Conservation (phyloP, 1,284 basidiomycete species). For the Abortiporus biennis region DNA sequence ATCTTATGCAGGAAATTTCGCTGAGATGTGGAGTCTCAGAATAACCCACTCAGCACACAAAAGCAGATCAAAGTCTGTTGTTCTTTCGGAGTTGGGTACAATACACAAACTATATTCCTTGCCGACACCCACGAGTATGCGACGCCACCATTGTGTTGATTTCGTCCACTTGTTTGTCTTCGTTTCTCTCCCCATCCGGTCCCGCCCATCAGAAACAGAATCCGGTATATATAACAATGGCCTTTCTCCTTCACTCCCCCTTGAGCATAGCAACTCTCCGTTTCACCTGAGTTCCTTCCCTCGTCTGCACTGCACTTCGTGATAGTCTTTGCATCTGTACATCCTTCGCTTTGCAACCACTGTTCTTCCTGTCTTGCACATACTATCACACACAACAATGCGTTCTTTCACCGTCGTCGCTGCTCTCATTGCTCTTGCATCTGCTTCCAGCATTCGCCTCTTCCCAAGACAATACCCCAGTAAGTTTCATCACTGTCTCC, state of each 20-base stretch:
- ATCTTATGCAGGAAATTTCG: too few species aligned
- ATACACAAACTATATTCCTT: too few species aligned
- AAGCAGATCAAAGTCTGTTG: too few species aligned
- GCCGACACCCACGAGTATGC: too few species aligned
- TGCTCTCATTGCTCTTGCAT: slow-evolving; percentile 32
- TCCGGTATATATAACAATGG: slow-evolving; percentile 2
- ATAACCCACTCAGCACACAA: too few species aligned
- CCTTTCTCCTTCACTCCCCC: slow-evolving; percentile 1
- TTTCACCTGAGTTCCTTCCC: slow-evolving; percentile 5
- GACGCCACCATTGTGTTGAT: slow-evolving; percentile 11
- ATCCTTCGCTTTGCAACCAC: slow-evolving; percentile 17
- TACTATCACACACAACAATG: slow-evolving; percentile 35
- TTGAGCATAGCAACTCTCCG: slow-evolving; percentile 5
- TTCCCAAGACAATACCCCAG: slow-evolving; percentile 32
- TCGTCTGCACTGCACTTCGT: slow-evolving; percentile 8
- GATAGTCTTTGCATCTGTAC: slow-evolving; percentile 6
- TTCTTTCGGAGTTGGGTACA: too few species aligned
- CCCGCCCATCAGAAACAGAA: slow-evolving; percentile 2
- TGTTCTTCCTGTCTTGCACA: slow-evolving; percentile 14
- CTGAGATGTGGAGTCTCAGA: too few species aligned
- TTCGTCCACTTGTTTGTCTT: slow-evolving; percentile 13
- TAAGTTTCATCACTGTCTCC: slow-evolving; percentile 18
- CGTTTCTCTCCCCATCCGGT: slow-evolving; percentile 2
- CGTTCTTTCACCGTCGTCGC: slow-evolving; percentile 39
- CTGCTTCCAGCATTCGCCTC: slow-evolving; percentile 30